Evolutionary conservation across 2,329 filamentous ascomycete species (phyloP), one percentile per base, ranked within the genome.

Genomic region (Alternaria dauci): DNA sequence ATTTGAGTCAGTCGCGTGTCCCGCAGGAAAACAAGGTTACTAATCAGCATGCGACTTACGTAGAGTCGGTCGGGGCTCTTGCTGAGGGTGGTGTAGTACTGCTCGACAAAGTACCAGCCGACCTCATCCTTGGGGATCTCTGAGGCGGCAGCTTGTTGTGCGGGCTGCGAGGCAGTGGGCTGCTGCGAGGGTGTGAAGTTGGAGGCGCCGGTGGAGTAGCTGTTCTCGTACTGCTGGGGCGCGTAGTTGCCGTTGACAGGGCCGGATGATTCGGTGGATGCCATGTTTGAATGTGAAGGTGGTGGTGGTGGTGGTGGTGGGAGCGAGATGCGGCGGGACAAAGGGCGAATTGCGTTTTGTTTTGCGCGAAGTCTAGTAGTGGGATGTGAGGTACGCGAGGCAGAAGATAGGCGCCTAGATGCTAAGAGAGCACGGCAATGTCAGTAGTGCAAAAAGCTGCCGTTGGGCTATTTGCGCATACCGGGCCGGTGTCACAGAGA

Each of bases 71-170:
- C 93, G 23, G 95, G 94, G 69, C 85, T 91, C 82, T 94, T 94
- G 88, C 94, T 97, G 76, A 99, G 84, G 64, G 93, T 99, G 71
- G 92, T 98, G 83, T 99, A 99, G 86, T 97, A 99, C 81, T 97
- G 93, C 87, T 98, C 94, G 60, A 99, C 95, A 72, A 99, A 99
- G 84, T 94, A 98, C 95, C 95, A 99, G 81, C 93, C 95, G 70
- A 99, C 93, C 83, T 98, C 93, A 79, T 97, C 93, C 84, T 97
- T 97, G 72, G 83, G 84, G 65, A 88, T 86, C 43, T 84, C 82
- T 25, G 74, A 70, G 26, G 74, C 69, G 32, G 73, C 53, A 23
- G 71, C 68, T 68, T 69, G 68, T 68, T 65, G 70, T 62, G 66
- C 63, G 26, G 68, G 61, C 63, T 75, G 73, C 63, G 65, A 69